Conservation (phyloP, 495 filamentous ascomycete species). For the Clavariopsis aquatica region DNA sequence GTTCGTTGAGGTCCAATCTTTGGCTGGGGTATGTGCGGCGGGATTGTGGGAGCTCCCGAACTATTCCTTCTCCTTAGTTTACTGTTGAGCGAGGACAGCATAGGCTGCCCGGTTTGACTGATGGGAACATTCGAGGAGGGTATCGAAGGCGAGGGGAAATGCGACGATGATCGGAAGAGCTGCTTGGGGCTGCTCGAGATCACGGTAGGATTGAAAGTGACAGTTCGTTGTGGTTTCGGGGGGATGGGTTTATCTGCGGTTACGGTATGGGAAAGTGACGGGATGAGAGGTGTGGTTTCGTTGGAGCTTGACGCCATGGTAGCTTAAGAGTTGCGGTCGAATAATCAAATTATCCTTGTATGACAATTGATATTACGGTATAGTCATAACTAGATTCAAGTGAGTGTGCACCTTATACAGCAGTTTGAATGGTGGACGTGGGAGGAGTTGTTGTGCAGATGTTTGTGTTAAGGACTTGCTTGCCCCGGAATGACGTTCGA, state of each 20-base stretch:
- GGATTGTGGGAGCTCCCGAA: constrained; percentile 63
- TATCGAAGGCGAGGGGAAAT: constrained; percentile 41
- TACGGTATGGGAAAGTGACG: constrained; percentile 27
- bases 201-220: constrained; percentile 72
- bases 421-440: not conserved
- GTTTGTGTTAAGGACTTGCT: no score
- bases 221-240: constrained; percentile 52
- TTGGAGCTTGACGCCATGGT: constrained; percentile 34
- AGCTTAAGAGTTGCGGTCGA: not conserved
- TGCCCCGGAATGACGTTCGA: not conserved
- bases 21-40: constrained; percentile 50
- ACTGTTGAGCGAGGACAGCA: constrained; percentile 81
- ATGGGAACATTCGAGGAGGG: constrained; percentile 3
- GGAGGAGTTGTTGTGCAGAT: not conserved
- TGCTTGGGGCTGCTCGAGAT: constrained; percentile 51
- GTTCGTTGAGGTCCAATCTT: constrained; percentile 96
- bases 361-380: not conserved
- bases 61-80: constrained; percentile 85
- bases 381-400: not conserved
- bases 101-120: constrained; percentile 54
- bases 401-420: not conserved
- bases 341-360: not conserved
- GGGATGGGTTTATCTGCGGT: constrained; percentile 25
- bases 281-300: constrained; percentile 41
- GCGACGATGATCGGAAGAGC: constrained; percentile 46